Evolutionary conservation across 257 asterid species (phyloP).

Genomic region (Scutellaria baicalensis): DNA sequence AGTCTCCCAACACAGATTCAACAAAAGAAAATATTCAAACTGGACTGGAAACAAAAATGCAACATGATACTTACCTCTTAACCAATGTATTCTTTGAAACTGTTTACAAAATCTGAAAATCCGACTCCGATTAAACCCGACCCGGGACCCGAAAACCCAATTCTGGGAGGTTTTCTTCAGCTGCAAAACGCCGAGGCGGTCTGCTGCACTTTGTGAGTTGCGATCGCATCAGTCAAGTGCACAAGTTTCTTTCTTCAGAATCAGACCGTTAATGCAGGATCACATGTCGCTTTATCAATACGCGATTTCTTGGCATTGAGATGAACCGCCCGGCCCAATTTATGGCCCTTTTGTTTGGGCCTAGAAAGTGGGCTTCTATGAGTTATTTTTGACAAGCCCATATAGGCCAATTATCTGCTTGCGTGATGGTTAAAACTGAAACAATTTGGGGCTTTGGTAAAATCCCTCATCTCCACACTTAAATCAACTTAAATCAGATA

Average conservation of each 20-base stretch:
- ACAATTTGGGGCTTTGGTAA: too few species aligned
- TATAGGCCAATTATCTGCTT: too few species aligned
- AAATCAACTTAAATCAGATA: too few species aligned
- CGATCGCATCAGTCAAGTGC: slow-evolving; percentile 19
- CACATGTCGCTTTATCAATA: background rate
- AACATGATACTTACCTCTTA: slow-evolving; percentile 1
- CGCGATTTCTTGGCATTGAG: background rate
- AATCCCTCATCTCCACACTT: too few species aligned
- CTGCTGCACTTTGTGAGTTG: background rate
- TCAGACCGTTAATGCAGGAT: background rate
- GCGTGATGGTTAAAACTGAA: too few species aligned
- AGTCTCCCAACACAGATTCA: background rate
- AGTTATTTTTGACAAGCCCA: too few species aligned
- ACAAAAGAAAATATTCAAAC: background rate
- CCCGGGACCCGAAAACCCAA: background rate
- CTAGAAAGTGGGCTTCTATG: background rate
- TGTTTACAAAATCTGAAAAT: background rate
- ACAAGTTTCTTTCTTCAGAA: background rate
- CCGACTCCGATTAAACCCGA: background rate
- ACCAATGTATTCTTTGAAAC: background rate
- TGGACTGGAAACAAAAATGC: background rate
- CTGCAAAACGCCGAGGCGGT: slow-evolving; percentile 9
- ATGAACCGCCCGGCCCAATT: background rate
- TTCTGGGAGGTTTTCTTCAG: background rate
- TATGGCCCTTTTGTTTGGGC: background rate